Evolutionary conservation across 108 stramenopile genomes (phyloP), one percentile per base, ranked within the genome.

Genomic region (Pseudonitzschia pungens): DNA sequence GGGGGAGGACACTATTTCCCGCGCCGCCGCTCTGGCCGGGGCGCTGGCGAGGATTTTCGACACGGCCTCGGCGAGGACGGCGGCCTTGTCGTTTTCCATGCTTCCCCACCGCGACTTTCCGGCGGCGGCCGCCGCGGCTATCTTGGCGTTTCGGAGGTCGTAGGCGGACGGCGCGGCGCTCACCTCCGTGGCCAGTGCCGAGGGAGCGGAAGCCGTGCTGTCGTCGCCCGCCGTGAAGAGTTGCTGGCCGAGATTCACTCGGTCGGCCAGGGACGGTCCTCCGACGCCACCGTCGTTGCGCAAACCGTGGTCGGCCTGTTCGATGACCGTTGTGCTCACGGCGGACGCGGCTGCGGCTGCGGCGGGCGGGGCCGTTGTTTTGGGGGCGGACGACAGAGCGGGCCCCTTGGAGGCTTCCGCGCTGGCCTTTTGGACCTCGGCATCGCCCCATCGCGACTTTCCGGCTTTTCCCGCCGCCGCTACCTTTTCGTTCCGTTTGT

Each of bases 51-150:
- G 18, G 42, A 29, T 42, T 29, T 26, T 40, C 54, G 28, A 5
- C 48, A 15, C 18, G 65, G 70, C 24, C 55, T 63, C 51, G 18
- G 42, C 62, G 21, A 68, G 31, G 31, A 45, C 41, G 31, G 71
- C 32, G 24, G 71, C 77, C 29, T 62, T 57, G 26, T 68, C 33
- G 45, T 81, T 73, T 68, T 89, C 88, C 74, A 78, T 76, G 6
- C 52, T 65, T 63, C 88, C 88, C 88, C 88, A 89, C 43, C 88
- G 82, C 22, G 89, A 89, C 48, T 89, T 84, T 42, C 88, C 88
- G 27, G 83, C 85, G 9, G 31, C 50, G 12, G 77, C 84, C 0
- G 84, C 81, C 14, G 79, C 82, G 50, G 69, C 74, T 41, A 87
- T 62, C 40, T 65, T 76, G 40, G 72, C 73, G 60, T 88, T 88